Evolutionary conservation across 805 yeast species (phyloP), one percentile per base, ranked within the genome.

Genomic region (Pichia scutulata): DNA sequence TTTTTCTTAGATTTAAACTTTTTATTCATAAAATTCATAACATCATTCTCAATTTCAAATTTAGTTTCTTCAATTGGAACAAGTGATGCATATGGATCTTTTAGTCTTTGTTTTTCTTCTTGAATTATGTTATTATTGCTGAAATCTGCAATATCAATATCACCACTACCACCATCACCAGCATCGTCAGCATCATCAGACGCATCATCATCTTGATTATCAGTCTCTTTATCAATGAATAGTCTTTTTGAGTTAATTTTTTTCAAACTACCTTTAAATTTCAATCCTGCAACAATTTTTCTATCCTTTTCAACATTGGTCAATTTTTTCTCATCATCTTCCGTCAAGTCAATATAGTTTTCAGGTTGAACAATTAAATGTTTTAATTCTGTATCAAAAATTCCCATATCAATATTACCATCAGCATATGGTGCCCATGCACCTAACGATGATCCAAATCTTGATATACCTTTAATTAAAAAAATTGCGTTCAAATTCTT

Each of bases 351-450:
- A 9, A 66, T 70, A 3, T 54, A 56, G 3, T 49, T 48, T 39
- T 50, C 54, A 6, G 66, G 66, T 40, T 58, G 55, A 14, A 78
- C 51, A 1, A 71, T 53, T 2, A 66, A 55, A 59, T 82, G 88
- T 1, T 61, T 57, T 9, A 65, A 66, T 0, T 69, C 61, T 36
- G 71, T 65, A 18, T 74, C 77, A 37, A 86, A 68, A 0, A 95
- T 90, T 0, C 82, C 75, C 3, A 76, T 71, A 63, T 87, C 95
- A 7, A 81, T 78, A 1, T 71, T 67, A 0, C 80, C 81, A 55
- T 81, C 80, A 0, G 95, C 92, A 62, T 85, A 87, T 0, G 83
- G 77, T 0, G 78, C 62, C 95, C 95, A 87, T 8, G 78, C 72
- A 0, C 92, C 95, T 49, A 83, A 60, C 10, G 89, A 73, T 26